phyloP scores from a whole-genome alignment of 176 grass and related monocot genomes.

The Saccharum officinarum region DNA sequence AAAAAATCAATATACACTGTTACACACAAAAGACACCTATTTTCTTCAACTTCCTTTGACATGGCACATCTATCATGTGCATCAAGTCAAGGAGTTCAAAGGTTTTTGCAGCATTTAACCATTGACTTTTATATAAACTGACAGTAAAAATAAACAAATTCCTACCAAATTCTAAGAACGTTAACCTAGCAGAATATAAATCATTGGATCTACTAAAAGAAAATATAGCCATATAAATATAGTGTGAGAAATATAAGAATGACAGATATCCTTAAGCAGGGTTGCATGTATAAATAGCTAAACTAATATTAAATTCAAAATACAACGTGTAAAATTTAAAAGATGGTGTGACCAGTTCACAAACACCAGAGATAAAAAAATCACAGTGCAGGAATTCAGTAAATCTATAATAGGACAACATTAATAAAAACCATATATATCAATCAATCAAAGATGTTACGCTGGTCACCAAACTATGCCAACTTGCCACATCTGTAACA shows the following conservation, averaged over 20 bases:
- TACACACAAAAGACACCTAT: neutral
- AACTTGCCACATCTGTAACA: neutral
- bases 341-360: neutral
- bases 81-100: neutral
- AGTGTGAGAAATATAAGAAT: neutral
- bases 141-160: neutral
- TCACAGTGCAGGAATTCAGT: neutral
- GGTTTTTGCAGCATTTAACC: neutral
- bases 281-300: neutral
- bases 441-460: neutral
- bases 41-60: neutral
- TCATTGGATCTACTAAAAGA: neutral
- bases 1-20: neutral
- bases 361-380: neutral
- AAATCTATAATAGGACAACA: neutral
- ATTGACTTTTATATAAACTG: neutral
- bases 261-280: neutral
- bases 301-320: neutral
- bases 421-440: neutral
- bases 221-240: neutral
- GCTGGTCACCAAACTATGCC: neutral
- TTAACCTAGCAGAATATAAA: neutral
- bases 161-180: neutral
- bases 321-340: neutral
- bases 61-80: neutral